Conservation (phyloP, 169 alveolate species). For the Theileria sp. region DNA sequence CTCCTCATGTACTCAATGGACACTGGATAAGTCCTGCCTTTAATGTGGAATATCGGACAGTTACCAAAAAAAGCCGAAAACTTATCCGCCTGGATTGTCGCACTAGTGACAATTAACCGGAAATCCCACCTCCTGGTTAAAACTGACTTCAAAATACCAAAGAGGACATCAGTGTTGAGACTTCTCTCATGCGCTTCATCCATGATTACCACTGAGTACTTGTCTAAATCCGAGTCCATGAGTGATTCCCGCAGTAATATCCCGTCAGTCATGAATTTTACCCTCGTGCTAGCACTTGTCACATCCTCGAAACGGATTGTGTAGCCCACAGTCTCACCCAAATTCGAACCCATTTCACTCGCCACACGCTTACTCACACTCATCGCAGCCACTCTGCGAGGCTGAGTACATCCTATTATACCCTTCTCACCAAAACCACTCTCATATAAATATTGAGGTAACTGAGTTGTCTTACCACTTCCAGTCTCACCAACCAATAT, state of each 20-base stretch:
- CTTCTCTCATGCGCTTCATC: slow-evolving; percentile 99
- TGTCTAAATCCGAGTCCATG: slow-evolving; percentile 96
- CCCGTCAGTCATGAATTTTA: slow-evolving; percentile 99
- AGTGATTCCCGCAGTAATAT: slow-evolving; percentile 97
- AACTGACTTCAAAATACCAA: slow-evolving; percentile 96
- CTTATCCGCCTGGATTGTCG: slow-evolving; percentile 99
- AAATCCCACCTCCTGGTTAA: slow-evolving; percentile 94
- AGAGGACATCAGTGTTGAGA: slow-evolving; percentile 97
- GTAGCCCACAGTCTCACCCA: slow-evolving; percentile 98
- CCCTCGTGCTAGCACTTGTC: slow-evolving; percentile 90
- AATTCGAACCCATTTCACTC: slow-evolving; percentile 93
- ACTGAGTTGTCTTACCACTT: slow-evolving; percentile 98
- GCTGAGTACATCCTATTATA: slow-evolving; percentile 99
- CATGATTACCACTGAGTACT: slow-evolving; percentile 97
- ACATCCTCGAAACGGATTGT: slow-evolving; percentile 98
- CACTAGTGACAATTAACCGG: slow-evolving; percentile 97
- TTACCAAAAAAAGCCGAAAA: slow-evolving; percentile 97
- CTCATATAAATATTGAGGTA: slow-evolving; percentile 94
- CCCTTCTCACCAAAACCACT: slow-evolving; percentile 90
- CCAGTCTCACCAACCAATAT: slow-evolving; percentile 99
- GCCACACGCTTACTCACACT: slow-evolving; percentile 99
- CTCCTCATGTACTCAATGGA: slow-evolving; percentile 89
- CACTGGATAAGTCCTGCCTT: slow-evolving; percentile 99
- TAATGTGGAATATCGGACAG: slow-evolving; percentile 96
- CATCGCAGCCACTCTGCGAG: slow-evolving; percentile 99